Percentiles rank a stretch among this genome's conserved stretches.
phyloP scores from a whole-genome alignment of 306 rosid genomes.

The Datisca glomerata region DNA sequence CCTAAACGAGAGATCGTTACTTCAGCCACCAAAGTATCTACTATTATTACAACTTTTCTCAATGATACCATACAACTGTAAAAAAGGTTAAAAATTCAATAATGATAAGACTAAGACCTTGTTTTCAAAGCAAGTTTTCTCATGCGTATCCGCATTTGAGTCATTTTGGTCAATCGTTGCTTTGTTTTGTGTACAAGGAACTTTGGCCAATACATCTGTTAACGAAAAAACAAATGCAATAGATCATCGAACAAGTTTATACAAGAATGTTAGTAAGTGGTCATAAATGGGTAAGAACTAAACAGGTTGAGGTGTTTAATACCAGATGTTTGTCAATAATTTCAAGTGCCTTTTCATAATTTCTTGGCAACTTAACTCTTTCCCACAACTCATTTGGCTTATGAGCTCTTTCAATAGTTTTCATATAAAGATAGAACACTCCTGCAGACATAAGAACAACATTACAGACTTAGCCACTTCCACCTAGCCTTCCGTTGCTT shows the following conservation, averaged over 20 bases:
- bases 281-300: no score
- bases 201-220: slow-evolving; percentile 94
- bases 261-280: no score
- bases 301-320: slow-evolving; percentile 13
- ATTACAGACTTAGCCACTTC: background rate
- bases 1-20: no score
- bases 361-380: slow-evolving; percentile 82
- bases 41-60: no score
- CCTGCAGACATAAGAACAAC: slow-evolving; percentile 32
- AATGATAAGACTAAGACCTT: no score
- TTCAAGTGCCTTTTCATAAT: slow-evolving; percentile 81
- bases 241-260: no score
- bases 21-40: no score
- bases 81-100: no score
- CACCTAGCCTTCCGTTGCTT: no score
- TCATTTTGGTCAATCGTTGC: slow-evolving; percentile 90
- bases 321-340: slow-evolving; percentile 82
- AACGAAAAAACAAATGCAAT: no score
- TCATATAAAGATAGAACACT: slow-evolving; percentile 89
- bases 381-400: slow-evolving; percentile 89
- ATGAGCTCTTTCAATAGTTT: slow-evolving; percentile 93
- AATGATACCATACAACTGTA: no score
- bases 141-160: slow-evolving; percentile 91
- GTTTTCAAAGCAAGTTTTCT: slow-evolving; percentile 86
- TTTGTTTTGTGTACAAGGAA: slow-evolving; percentile 80